Conservation (phyloP, 2,329 filamentous ascomycete species). For the Diaporthe australafricana region DNA sequence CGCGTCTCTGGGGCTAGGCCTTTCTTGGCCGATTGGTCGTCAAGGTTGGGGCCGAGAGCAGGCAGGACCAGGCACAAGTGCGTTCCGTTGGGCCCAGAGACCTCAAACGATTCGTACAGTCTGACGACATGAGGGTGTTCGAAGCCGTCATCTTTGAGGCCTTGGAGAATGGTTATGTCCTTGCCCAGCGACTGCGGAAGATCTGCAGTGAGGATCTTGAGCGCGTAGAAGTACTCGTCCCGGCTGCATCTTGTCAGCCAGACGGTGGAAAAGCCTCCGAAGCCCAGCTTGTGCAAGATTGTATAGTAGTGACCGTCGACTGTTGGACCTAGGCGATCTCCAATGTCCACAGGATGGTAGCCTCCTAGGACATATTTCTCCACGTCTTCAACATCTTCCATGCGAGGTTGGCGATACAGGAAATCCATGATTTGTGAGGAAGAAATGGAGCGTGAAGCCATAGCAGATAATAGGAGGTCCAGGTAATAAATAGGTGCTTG, state of each 20-base stretch:
- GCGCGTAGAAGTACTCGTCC: not conserved
- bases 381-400: conserved; percentile 8
- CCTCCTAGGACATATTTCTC: not conserved
- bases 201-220: not conserved
- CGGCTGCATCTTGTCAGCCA: conserved; percentile 1
- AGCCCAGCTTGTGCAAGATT: conserved; percentile 9
- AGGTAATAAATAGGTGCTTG: no score
- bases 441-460: not conserved
- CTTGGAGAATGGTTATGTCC: not conserved
- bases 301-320: not conserved
- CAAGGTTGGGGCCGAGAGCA: not conserved
- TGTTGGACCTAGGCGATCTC: not conserved
- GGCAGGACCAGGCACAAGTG: not conserved
- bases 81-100: conserved; percentile 1
- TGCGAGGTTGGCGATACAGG: not conserved
- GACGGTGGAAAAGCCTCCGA: conserved; percentile 5
- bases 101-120: not conserved
- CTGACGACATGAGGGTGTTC: not conserved
- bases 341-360: conserved; percentile 23
- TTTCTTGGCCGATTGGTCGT: not conserved
- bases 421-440: not conserved
- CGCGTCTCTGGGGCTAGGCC: not conserved
- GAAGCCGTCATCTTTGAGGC: not conserved
- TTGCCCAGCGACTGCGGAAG: not conserved
- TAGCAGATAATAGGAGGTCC: no score